These are phyloP conservation scores for Bimuria novae-zelandiae DNA, from an alignment of 2,329 filamentous ascomycete genomes.

Conservation along the genomic window DNA sequence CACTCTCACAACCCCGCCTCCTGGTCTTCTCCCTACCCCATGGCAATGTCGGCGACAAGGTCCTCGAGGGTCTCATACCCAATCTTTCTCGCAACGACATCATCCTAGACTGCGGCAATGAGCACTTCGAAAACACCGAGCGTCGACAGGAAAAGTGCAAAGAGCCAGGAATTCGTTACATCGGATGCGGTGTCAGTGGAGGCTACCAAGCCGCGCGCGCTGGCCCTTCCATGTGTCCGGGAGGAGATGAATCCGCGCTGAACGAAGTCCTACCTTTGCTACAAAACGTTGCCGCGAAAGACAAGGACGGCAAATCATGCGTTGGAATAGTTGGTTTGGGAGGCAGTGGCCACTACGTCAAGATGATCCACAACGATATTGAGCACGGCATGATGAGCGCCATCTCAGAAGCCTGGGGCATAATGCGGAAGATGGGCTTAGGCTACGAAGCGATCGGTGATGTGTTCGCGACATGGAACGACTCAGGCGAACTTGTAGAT, in stretches of 20 bases:
- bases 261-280: conserved; percentile 66
- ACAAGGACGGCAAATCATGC: conserved; percentile 62
- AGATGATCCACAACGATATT: conserved; percentile 78
- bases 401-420: conserved; percentile 67
- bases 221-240: conserved; percentile 70
- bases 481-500: conserved; percentile 58
- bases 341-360: conserved; percentile 72
- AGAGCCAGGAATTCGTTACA: conserved; percentile 64
- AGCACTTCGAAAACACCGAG: conserved; percentile 69
- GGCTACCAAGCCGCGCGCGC: conserved; percentile 70
- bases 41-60: conserved; percentile 52
- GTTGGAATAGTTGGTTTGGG: conserved; percentile 64
- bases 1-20: conserved; percentile 54
- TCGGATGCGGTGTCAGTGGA: conserved; percentile 71
- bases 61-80: conserved; percentile 53
- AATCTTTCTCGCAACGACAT: conserved; percentile 65
- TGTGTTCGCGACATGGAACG: conserved; percentile 65
- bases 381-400: conserved; percentile 73
- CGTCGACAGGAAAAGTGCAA: conserved; percentile 62
- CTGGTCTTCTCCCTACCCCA: conserved; percentile 61
- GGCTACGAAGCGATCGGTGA: conserved; percentile 64
- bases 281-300: conserved; percentile 65
- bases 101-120: conserved; percentile 71
- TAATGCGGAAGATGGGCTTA: conserved; percentile 65
- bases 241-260: conserved; percentile 62